Conservation (phyloP, 352 stramenopile species). For the Bremia lactucae region DNA sequence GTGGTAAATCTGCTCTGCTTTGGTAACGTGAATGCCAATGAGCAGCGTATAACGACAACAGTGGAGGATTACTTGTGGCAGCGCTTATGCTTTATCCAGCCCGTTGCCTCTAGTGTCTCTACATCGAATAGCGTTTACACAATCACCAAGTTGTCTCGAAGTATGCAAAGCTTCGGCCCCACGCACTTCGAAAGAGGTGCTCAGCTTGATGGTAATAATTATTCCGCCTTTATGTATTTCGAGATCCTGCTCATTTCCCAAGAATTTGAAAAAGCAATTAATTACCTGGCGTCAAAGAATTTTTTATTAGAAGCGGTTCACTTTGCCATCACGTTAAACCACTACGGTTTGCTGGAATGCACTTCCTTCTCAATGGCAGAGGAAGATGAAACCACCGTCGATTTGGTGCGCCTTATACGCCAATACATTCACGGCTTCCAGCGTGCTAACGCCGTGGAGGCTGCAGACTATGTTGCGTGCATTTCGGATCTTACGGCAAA, state of each 20-base stretch:
- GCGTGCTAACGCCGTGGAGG: conserved; percentile 59
- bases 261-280: conserved; percentile 71
- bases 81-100: conserved; percentile 71
- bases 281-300: conserved; percentile 68
- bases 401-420: conserved; percentile 66
- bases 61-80: conserved; percentile 85
- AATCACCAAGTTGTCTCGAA: conserved; percentile 50
- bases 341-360: conserved; percentile 62
- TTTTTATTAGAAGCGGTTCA: conserved; percentile 73
- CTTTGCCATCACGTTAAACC: conserved; percentile 67
- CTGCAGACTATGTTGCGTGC: conserved; percentile 71
- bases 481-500: conserved; percentile 48
- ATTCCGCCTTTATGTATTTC: conserved; percentile 67
- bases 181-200: conserved; percentile 51
- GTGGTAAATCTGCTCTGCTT: conserved; percentile 77
- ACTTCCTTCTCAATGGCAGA: conserved; percentile 44
- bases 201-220: conserved; percentile 26
- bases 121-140: conserved; percentile 48
- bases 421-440: conserved; percentile 82
- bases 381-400: conserved; percentile 48
- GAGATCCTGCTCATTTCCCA: conserved; percentile 71
- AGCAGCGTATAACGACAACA: conserved; percentile 62
- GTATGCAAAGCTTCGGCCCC: conserved; percentile 67
- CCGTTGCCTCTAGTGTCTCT: conserved; percentile 22
- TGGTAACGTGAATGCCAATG: conserved; percentile 65